These are phyloP conservation scores for Linnemannia zychae DNA, from an alignment of 192 early-diverging fungal genomes.

Conservation along the genomic window DNA sequence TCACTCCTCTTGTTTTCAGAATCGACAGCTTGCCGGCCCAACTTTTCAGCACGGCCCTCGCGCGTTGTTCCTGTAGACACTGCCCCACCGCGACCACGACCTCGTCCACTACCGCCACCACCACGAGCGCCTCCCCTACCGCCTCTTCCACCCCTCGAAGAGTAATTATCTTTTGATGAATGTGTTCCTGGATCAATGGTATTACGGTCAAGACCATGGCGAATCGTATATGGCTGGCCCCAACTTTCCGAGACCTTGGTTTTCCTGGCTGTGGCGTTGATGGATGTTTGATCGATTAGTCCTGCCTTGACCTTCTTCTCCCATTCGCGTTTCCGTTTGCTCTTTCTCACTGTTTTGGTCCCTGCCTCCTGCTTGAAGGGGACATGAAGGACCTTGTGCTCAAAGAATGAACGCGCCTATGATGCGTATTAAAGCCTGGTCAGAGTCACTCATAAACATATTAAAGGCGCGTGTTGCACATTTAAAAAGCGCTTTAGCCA, in stretches of 20 bases:
- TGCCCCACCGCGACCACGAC: slow-evolving; percentile 18
- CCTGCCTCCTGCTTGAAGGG: slow-evolving; percentile 12
- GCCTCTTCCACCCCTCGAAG: slow-evolving; percentile 10
- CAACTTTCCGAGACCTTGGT: slow-evolving; percentile 44
- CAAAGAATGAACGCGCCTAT: slow-evolving; percentile 42
- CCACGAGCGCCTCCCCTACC: slow-evolving; percentile 9
- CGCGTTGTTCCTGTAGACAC: background rate
- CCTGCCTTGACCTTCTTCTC: slow-evolving; percentile 49
- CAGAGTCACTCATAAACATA: background rate
- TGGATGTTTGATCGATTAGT: slow-evolving; percentile 18
- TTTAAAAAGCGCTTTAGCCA: background rate
- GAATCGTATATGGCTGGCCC: slow-evolving; percentile 26
- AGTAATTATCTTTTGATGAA: background rate
- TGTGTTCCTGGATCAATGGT: slow-evolving; percentile 33
- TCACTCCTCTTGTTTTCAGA: background rate
- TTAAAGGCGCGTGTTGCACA: background rate
- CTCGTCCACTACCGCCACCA: slow-evolving; percentile 16
- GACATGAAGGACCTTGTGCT: slow-evolving; percentile 42
- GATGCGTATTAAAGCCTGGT: background rate
- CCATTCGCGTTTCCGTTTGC: slow-evolving; percentile 51
- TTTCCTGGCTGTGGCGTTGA: slow-evolving; percentile 25
- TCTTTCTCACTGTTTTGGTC: slow-evolving; percentile 20
- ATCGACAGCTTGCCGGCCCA: background rate
- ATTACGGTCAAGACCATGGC: slow-evolving; percentile 37
- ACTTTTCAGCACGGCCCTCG: background rate